Evolutionary conservation across 2,329 filamentous ascomycete species (phyloP).

Genomic region (Diaporthe ampelina): DNA sequence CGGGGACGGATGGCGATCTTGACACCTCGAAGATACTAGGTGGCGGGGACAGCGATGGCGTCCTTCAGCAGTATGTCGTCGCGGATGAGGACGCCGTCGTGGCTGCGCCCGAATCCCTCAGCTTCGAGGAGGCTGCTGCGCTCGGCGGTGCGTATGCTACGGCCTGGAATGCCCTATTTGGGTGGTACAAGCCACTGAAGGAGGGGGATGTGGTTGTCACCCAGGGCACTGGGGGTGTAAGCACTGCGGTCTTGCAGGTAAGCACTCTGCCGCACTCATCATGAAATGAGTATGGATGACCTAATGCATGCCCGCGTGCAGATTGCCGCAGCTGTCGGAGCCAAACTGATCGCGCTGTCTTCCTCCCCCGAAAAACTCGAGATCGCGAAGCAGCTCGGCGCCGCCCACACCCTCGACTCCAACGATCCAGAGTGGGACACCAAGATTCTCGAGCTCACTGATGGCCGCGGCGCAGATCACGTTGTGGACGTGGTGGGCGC

Average conservation of each 20-base stretch:
- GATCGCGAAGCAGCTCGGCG: slow-evolving; percentile 12
- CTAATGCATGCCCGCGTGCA: not conserved
- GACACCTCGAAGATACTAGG: not conserved
- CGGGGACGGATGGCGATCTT: slow-evolving; percentile 2
- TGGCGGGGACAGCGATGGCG: not conserved
- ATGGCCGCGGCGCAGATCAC: slow-evolving; percentile 9
- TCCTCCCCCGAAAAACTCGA: slow-evolving; percentile 1
- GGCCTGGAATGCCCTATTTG: slow-evolving; percentile 23
- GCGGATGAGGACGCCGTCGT: not conserved
- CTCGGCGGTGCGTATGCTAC: slow-evolving; percentile 4
- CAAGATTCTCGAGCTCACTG: slow-evolving; percentile 21
- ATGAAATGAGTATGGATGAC: not conserved
- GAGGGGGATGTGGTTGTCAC: not conserved
- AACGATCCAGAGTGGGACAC: slow-evolving; percentile 17
- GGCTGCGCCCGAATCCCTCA: not conserved
- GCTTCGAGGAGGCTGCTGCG: slow-evolving; percentile 12
- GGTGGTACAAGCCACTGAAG: slow-evolving; percentile 2
- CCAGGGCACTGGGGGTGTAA: slow-evolving; percentile 3
- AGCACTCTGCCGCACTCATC: no score
- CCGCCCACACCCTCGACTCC: not conserved
- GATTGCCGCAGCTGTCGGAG: slow-evolving; percentile 5
- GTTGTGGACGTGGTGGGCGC: slow-evolving; percentile 15
- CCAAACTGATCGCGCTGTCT: slow-evolving; percentile 12
- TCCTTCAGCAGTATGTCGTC: slow-evolving; percentile 15
- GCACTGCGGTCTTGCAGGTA: slow-evolving; percentile 20